Base-by-base conservation (phyloP, 2,329 filamentous ascomycete genomes). In the Ophiostoma sp. region DNA sequence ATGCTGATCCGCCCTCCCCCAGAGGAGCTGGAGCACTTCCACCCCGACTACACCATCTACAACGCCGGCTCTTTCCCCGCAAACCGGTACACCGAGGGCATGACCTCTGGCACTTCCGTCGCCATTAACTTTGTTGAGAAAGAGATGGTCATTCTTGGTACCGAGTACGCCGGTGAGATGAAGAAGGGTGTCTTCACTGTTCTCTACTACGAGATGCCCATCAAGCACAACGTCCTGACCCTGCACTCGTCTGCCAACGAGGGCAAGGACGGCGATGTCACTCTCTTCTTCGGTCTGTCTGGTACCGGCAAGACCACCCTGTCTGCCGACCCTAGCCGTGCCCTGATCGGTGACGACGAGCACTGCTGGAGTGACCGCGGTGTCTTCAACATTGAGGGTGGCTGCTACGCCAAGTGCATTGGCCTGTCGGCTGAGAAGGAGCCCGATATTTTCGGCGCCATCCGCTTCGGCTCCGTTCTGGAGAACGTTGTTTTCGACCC, bases 91-190 rank as follows among this genome's bases (percentile, higher is more conserved):
- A 99, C 95, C 70, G 91, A 93, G 79, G 93, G 95, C 77, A 99
- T 99, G 95, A 99, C 95, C 76, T 98, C 95, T 27, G 92, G 92
- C 72, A 99, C 95, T 66, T 99, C 95, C 8, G 94, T 99, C 66
- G 90, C 95, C 74, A 96, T 99, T 84, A 99, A 99, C 88, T 99
- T 99, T 76, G 91, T 90, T 77, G 93, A 97, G 78, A 97, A 97
- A 89, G 95, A 99, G 86, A 99, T 99, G 95, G 95, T 99, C 74
- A 99, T 99, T 78, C 89, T 99, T 69, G 95, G 95, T 79, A 99
- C 95, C 47, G 95, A 99, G 83, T 99, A 99, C 77, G 95, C 95
- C 69, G 94, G 94, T 76, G 91, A 94, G 83, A 94, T 95, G 91
- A 97, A 97, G 85, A 97, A 97, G 85, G 93, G 95, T 75, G 87